Percentiles rank a stretch among this genome's conserved stretches.
phyloP scores from a whole-genome alignment of 1,284 basidiomycete species.

The Heterobasidion parviporum region DNA sequence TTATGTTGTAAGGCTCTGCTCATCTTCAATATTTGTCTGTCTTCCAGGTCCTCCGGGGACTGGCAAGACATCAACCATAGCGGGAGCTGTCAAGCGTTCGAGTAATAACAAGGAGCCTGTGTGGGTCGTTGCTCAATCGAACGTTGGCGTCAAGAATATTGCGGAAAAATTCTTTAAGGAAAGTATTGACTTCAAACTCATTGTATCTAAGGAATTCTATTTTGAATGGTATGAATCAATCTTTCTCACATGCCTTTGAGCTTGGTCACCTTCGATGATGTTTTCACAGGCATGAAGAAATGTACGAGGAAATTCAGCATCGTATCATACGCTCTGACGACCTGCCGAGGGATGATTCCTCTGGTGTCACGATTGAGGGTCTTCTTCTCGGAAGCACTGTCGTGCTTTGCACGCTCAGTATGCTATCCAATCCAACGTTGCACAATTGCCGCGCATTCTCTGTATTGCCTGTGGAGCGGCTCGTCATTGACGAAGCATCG shows the following conservation, averaged over 20 bases:
- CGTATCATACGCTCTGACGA: constrained; percentile 31
- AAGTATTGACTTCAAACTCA: constrained; percentile 30
- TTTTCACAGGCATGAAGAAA: constrained; percentile 35
- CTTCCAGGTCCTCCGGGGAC: constrained; percentile 22
- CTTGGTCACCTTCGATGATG: not conserved
- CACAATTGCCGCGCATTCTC: constrained; percentile 22
- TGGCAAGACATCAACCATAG: constrained; percentile 25
- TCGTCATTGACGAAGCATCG: constrained; percentile 41
- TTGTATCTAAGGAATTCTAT: constrained; percentile 43
- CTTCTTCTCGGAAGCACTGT: constrained; percentile 20
- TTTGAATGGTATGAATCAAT: constrained; percentile 30
- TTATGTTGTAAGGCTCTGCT: too few species aligned
- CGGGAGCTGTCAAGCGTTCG: constrained; percentile 16
- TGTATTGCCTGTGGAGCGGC: constrained; percentile 26
- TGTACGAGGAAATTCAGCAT: constrained; percentile 27
- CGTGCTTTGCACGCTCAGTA: constrained; percentile 34
- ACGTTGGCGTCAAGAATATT: constrained; percentile 41
- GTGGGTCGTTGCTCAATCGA: constrained; percentile 26
- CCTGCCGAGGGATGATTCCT: constrained; percentile 12
- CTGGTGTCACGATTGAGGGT: constrained; percentile 12
- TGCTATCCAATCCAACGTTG: constrained; percentile 32
- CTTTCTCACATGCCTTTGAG: too few species aligned
- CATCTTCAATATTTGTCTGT: not conserved
- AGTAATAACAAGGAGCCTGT: constrained; percentile 5
- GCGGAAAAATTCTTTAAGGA: constrained; percentile 30